These are phyloP conservation scores for Neurospora discreta DNA, from an alignment of 495 filamentous ascomycete genomes.

Conservation along the genomic window DNA sequence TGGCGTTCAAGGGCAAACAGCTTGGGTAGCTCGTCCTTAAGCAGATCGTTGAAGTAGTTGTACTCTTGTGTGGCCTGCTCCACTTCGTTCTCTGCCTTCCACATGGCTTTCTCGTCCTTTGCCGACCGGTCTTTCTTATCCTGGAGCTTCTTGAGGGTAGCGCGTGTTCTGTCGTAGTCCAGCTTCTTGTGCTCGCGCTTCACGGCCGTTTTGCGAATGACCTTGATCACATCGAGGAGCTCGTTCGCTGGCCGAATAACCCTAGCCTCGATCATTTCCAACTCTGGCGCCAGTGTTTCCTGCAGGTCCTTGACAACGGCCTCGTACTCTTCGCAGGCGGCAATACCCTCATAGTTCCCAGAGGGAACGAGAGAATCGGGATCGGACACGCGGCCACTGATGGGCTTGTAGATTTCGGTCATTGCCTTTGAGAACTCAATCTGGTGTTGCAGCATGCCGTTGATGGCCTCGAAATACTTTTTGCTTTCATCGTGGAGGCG, in stretches of 20 bases:
- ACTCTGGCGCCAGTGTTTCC: constrained; percentile 75
- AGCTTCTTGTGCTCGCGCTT: constrained; percentile 98
- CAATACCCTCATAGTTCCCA: constrained; percentile 90
- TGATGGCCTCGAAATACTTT: constrained; percentile 95
- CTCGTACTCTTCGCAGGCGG: constrained; percentile 95
- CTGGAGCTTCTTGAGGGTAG: constrained; percentile 80
- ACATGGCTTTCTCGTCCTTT: constrained; percentile 95
- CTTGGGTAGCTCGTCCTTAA: constrained; percentile 91
- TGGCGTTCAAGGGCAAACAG: constrained; percentile 88
- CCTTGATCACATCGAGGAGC: constrained; percentile 87
- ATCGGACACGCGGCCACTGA: constrained; percentile 90
- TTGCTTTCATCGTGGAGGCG: constrained; percentile 89
- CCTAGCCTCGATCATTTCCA: constrained; percentile 93
- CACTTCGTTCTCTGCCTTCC: constrained; percentile 87
- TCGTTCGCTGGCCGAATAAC: constrained; percentile 92
- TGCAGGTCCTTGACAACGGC: constrained; percentile 82
- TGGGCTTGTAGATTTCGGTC: constrained; percentile 95
- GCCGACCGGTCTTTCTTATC: constrained; percentile 94
- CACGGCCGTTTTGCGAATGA: constrained; percentile 73
- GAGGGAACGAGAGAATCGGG: constrained; percentile 69
- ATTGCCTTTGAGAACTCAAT: constrained; percentile 97
- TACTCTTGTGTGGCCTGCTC: constrained; percentile 91
- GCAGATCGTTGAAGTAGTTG: constrained; percentile 91
- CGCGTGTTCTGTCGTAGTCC: constrained; percentile 81
- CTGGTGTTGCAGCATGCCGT: constrained; percentile 94